A percentile compares a stretch with the other conserved stretches of the same genome.
phyloP scores from a whole-genome alignment of 2,329 filamentous ascomycete genomes.

The Pseudogymnoascus sp. region DNA sequence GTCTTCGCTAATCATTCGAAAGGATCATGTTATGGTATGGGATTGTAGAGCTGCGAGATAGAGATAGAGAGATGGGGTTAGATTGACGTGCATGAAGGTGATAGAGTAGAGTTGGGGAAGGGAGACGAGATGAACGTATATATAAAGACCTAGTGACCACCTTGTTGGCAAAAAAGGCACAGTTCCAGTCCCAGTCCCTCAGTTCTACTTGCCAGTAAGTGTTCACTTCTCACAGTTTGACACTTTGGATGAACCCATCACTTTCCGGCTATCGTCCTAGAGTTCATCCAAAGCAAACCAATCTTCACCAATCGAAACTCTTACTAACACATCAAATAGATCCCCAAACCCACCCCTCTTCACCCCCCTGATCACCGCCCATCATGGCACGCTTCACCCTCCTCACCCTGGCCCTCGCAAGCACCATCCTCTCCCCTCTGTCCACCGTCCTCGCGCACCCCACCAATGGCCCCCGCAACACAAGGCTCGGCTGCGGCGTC shows the following conservation, averaged over 20 bases:
- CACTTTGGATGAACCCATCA: background rate
- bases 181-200: background rate
- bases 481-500: constrained; percentile 16
- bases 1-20: background rate
- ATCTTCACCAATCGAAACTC: background rate
- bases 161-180: background rate
- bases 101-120: background rate
- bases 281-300: background rate
- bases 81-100: background rate
- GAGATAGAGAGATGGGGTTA: background rate
- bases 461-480: constrained; percentile 11
- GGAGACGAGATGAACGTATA: background rate
- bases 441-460: constrained; percentile 15
- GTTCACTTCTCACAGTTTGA: background rate
- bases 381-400: constrained; percentile 16
- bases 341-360: background rate
- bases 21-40: background rate
- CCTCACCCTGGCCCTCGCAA: constrained; percentile 16
- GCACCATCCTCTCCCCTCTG: constrained; percentile 8
- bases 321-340: background rate
- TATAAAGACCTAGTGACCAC: background rate
- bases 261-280: background rate
- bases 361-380: background rate
- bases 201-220: constrained; percentile 3
- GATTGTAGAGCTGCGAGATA: background rate